Percentiles rank a stretch among this genome's conserved stretches.
Evolutionary conservation across 2,329 filamentous ascomycete species (phyloP).

Genomic region (Phyllosticta citribraziliensis): DNA sequence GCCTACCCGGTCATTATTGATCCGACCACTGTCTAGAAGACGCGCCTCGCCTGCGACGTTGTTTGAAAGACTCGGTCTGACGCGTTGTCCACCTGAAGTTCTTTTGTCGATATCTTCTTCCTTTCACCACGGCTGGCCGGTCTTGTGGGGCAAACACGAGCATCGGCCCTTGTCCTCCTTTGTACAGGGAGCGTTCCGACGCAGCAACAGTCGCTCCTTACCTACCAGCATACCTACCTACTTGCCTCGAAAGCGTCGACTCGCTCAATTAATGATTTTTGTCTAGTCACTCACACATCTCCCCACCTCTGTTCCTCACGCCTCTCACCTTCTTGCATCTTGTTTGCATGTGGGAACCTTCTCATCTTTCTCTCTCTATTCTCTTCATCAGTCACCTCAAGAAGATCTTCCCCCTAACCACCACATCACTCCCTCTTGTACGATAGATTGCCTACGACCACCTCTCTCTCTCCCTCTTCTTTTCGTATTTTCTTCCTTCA

Average conservation of each 20-base stretch:
- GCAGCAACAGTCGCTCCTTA: neutral
- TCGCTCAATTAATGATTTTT: neutral
- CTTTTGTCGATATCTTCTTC: neutral
- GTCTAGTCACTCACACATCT: neutral
- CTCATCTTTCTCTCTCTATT: too few relatives aligned
- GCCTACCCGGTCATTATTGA: constrained; percentile 17
- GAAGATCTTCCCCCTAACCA: too few relatives aligned
- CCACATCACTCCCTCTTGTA: too few relatives aligned
- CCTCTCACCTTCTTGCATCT: too few relatives aligned
- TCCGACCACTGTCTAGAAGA: constrained; percentile 1
- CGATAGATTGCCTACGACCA: too few relatives aligned
- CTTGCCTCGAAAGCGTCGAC: neutral
- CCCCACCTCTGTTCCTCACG: too few relatives aligned
- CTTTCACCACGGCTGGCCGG: neutral
- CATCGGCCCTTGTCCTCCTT: neutral
- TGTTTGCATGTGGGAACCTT: too few relatives aligned
- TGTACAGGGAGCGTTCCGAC: neutral
- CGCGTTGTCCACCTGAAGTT: neutral
- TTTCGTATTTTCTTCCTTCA: too few relatives aligned
- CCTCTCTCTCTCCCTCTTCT: too few relatives aligned
- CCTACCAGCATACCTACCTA: neutral
- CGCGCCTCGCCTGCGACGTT: neutral
- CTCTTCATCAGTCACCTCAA: too few relatives aligned
- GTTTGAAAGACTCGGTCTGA: neutral
- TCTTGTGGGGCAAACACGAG: neutral